Percentiles rank a stretch among this genome's conserved stretches.
Evolutionary conservation across 345 rosid species (phyloP).

Genomic region (Cardamine chenopodiifolia): DNA sequence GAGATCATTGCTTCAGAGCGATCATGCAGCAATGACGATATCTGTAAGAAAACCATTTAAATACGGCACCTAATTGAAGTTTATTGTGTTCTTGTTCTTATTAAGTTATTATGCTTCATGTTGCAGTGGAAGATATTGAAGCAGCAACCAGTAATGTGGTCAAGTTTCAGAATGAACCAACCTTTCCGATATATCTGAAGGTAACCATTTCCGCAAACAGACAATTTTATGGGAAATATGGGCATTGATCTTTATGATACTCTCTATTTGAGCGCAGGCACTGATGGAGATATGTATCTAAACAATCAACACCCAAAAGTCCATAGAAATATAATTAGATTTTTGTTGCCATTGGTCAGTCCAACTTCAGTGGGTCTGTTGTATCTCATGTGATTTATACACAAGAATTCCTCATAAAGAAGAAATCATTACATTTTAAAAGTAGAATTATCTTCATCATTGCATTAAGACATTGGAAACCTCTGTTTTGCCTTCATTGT

Average conservation of each 20-base stretch:
- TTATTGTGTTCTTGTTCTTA: conserved; percentile 7
- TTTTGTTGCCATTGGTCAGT: conserved; percentile 53
- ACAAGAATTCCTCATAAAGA: conserved; percentile 51
- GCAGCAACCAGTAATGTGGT: conserved; percentile 51
- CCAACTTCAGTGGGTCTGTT: conserved; percentile 65
- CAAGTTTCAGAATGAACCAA: conserved; percentile 73
- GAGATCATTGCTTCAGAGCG: conserved; percentile 62
- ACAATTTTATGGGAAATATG: not conserved
- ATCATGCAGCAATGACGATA: conserved; percentile 65
- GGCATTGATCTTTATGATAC: conserved; percentile 44
- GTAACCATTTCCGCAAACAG: conserved; percentile 45
- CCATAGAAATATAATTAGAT: conserved; percentile 48
- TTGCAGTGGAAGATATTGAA: conserved; percentile 85
- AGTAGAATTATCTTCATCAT: conserved; percentile 22
- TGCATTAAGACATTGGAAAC: conserved; percentile 43
- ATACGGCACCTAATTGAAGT: conserved; percentile 4
- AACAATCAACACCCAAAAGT: conserved; percentile 47
- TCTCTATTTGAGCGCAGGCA: conserved; percentile 64
- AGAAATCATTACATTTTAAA: not conserved
- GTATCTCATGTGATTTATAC: conserved; percentile 46
- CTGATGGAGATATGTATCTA: conserved; percentile 51
- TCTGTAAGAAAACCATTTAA: conserved; percentile 55
- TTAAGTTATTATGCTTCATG: conserved; percentile 12
- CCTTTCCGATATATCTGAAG: conserved; percentile 90
- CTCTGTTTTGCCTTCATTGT: conserved; percentile 43